Evolutionary conservation across 2,329 filamentous ascomycete species (phyloP).

Genomic region (Calonectria fujianensis): DNA sequence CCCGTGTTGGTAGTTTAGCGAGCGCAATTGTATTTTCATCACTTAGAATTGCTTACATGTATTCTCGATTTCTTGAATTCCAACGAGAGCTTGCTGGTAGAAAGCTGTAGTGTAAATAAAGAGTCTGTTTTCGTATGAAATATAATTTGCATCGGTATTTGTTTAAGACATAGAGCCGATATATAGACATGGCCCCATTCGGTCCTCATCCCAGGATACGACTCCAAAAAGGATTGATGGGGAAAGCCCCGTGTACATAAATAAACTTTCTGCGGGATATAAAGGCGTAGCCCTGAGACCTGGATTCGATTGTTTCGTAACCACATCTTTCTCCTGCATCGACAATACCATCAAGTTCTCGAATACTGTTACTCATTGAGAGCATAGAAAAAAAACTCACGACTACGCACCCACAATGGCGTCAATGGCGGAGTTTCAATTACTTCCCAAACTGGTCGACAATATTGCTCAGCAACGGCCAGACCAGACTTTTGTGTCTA

Average conservation of each 20-base stretch:
- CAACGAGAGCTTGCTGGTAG: background rate
- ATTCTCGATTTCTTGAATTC: background rate
- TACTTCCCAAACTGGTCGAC: conserved; percentile 9
- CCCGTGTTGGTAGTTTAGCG: background rate
- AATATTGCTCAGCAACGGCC: background rate
- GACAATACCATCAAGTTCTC: background rate
- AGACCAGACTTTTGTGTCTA: background rate
- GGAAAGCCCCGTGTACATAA: background rate
- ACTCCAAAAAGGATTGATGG: background rate
- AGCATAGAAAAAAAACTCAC: background rate
- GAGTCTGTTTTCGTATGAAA: background rate
- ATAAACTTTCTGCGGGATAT: conserved; percentile 1
- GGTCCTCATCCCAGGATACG: background rate
- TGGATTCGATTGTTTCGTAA: background rate
- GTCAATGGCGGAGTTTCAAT: background rate
- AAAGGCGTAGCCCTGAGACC: background rate
- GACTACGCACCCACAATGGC: background rate
- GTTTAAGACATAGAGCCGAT: background rate
- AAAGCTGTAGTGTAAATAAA: background rate
- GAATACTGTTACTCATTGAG: background rate
- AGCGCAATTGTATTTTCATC: background rate
- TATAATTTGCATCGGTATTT: background rate
- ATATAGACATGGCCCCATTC: background rate
- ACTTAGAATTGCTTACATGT: background rate
- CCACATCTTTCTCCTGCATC: background rate